Percentiles rank a stretch among this genome's conserved stretches.
These are phyloP conservation scores for Schwanniomyces etchellsii DNA, from an alignment of 1,139 yeast genomes.

Conservation along the genomic window DNA sequence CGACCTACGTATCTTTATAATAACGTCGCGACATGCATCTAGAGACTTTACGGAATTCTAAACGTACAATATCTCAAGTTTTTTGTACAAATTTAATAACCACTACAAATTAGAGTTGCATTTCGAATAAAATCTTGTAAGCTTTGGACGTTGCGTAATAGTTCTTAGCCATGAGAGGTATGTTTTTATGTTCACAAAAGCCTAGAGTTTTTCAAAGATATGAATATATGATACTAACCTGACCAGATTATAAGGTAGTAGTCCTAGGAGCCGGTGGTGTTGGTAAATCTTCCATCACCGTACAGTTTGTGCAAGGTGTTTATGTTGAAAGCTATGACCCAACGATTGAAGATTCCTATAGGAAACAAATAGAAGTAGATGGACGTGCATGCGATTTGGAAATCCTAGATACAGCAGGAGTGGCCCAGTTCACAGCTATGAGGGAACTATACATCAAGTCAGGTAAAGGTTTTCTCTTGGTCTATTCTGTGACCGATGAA, in stretches of 20 bases:
- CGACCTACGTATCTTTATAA: no score
- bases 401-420: slow-evolving; percentile 48
- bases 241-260: slow-evolving; percentile 39
- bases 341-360: slow-evolving; percentile 65
- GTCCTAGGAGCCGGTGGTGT: slow-evolving; percentile 52
- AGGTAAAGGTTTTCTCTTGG: slow-evolving; percentile 81
- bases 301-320: slow-evolving; percentile 47
- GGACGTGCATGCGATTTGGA: slow-evolving; percentile 87
- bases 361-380: slow-evolving; percentile 88
- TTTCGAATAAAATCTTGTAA: no score
- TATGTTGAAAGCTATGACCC: slow-evolving; percentile 49
- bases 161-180: no score
- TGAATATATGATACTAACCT: not conserved
- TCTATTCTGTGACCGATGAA: slow-evolving; percentile 85
- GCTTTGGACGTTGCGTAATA: no score
- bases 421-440: slow-evolving; percentile 51
- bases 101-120: no score
- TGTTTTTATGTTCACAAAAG: no score
- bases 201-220: no score
- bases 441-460: slow-evolving; percentile 76
- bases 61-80: no score
- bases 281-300: slow-evolving; percentile 47
- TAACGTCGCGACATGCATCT: no score
- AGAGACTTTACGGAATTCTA: no score
- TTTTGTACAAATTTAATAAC: no score